Evolutionary conservation across 192 early-diverging fungal species (phyloP).

Genomic region (Jimgerdemannia flammicorona): DNA sequence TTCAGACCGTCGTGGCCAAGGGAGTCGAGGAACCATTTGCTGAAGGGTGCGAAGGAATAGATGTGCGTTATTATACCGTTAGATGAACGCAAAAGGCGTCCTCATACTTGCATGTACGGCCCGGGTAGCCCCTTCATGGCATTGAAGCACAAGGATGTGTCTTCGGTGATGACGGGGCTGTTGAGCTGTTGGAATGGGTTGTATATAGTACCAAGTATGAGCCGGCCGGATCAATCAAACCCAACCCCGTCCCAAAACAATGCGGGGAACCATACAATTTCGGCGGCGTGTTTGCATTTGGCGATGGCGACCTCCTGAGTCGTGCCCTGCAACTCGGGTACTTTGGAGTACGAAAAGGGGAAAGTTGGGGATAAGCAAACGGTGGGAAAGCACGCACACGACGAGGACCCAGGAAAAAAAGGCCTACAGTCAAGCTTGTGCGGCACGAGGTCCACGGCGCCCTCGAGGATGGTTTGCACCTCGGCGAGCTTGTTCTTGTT

Average conservation of each 20-base stretch:
- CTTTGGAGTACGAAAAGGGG: constrained; percentile 20
- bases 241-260: not conserved
- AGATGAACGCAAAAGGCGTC: not conserved
- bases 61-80: too few species aligned
- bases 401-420: not conserved
- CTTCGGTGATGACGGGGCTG: constrained; percentile 85
- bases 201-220: not conserved
- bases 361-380: too few species aligned
- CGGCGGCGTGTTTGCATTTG: constrained; percentile 78
- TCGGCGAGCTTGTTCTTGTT: constrained; percentile 96
- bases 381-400: not conserved
- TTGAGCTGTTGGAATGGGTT: constrained; percentile 35
- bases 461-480: constrained; percentile 75
- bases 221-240: too few species aligned
- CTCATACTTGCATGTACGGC: constrained; percentile 64
- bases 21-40: constrained; percentile 93
- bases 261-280: constrained; percentile 30
- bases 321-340: constrained; percentile 93
- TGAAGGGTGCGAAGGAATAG: constrained; percentile 7
- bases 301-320: constrained; percentile 70
- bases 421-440: constrained; percentile 66
- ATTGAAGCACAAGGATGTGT: constrained; percentile 93
- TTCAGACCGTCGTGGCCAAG: constrained; percentile 80
- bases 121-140: constrained; percentile 92
- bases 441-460: constrained; percentile 60